Evolutionary conservation across 2,329 filamentous ascomycete genomes (phyloP).

Genomic region (Phoma sp.): DNA sequence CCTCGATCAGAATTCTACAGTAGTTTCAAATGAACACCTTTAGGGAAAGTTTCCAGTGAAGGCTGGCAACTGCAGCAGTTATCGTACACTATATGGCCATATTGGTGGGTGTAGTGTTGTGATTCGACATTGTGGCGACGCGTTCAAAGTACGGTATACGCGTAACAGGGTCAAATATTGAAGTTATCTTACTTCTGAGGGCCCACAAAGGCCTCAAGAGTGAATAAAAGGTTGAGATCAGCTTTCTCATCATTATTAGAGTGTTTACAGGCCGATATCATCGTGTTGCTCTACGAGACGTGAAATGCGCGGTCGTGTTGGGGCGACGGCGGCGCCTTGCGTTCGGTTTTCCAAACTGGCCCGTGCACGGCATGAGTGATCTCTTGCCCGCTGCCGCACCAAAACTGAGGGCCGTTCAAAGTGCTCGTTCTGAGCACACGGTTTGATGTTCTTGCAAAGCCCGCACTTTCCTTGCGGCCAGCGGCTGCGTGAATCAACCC

Average conservation of each 20-base stretch:
- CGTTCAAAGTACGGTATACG: not conserved
- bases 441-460: slow-evolving; percentile 21
- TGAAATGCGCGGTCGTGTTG: not conserved
- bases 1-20: no score
- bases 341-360: slow-evolving; percentile 10
- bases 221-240: not conserved
- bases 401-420: slow-evolving; percentile 12
- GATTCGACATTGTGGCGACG: not conserved
- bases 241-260: not conserved
- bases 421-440: slow-evolving; percentile 22
- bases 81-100: not conserved
- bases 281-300: not conserved
- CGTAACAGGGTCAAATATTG: not conserved
- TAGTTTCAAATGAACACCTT: no score
- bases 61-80: not conserved
- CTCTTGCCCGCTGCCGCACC: not conserved
- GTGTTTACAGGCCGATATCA: not conserved
- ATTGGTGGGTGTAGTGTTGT: not conserved
- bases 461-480: not conserved
- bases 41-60: no score
- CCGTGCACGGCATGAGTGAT: slow-evolving; percentile 7
- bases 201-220: not conserved
- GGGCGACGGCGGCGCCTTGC: not conserved
- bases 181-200: not conserved
- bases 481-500: not conserved